phyloP scores from a whole-genome alignment of 202 grass and related monocot genomes.

The Schoenoplectus triqueter region DNA sequence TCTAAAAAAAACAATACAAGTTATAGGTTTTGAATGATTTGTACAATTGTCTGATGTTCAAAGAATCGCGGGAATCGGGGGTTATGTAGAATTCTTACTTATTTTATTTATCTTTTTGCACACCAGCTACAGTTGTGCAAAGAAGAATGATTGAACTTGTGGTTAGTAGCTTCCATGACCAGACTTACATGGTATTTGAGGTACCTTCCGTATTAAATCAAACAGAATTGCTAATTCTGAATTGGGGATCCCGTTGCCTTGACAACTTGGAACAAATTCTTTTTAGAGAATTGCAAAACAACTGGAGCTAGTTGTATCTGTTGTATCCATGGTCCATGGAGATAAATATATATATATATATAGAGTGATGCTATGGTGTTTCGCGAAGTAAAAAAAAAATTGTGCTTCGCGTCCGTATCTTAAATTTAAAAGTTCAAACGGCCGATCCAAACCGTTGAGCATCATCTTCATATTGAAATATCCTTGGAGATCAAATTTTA shows the following conservation, averaged over 20 bases:
- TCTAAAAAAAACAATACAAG: not conserved
- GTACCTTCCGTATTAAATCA: no score
- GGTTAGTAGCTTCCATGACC: no score
- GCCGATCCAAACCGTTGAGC: no score
- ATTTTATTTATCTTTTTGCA: not conserved
- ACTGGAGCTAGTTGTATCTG: not conserved
- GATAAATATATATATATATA: no score
- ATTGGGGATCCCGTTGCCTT: not conserved
- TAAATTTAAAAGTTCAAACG: no score
- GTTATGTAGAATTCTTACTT: not conserved
- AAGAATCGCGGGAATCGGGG: not conserved
- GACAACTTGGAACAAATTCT: not conserved
- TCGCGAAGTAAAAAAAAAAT: not conserved
- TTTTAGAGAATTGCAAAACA: not conserved
- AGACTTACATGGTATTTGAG: no score
- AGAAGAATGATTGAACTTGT: not conserved
- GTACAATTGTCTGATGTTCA: slow-evolving; percentile 10
- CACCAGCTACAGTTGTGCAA: not conserved
- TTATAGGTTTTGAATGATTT: not conserved
- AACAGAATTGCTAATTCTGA: no score
- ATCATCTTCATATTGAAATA: no score
- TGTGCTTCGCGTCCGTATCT: no score
- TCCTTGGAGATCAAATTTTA: no score
- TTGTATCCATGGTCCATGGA: no score
- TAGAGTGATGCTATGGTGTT: no score